A percentile compares a stretch with the other conserved stretches of the same genome.
phyloP scores from a whole-genome alignment of 139 green algal species.

The Choricystis sp. region DNA sequence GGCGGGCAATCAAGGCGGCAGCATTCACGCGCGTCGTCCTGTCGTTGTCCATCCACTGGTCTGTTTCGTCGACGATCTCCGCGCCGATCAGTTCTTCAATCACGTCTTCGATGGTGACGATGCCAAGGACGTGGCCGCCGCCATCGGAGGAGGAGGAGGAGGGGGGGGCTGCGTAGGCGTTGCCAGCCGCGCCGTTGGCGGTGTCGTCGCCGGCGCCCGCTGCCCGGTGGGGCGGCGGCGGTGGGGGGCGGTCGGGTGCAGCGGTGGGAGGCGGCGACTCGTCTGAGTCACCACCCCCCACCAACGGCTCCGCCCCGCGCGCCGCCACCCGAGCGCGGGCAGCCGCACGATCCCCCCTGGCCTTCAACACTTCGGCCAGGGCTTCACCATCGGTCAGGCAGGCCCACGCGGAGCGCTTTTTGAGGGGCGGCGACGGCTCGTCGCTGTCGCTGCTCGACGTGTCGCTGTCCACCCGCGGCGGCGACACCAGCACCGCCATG shows the following conservation, averaged over 20 bases:
- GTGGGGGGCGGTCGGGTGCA: too few relatives aligned
- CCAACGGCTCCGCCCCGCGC: background rate
- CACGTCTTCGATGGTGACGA: conserved; percentile 53
- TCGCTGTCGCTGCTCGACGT: background rate
- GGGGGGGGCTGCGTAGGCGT: background rate
- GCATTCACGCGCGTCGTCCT: too few relatives aligned
- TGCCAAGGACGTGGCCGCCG: conserved; percentile 8
- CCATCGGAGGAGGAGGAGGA: background rate
- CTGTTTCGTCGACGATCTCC: conserved; percentile 51
- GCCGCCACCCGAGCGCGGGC: background rate
- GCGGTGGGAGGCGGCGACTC: too few relatives aligned
- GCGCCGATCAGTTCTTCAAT: conserved; percentile 27
- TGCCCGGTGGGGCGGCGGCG: too few relatives aligned
- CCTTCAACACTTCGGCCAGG: background rate
- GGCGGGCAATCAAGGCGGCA: too few relatives aligned
- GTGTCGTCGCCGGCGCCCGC: too few relatives aligned
- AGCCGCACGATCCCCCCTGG: background rate
- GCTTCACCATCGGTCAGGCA: too few relatives aligned
- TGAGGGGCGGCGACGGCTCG: conserved; percentile 3
- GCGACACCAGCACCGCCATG: conserved; percentile 67
- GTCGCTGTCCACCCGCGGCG: conserved; percentile 5
- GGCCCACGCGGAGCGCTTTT: too few relatives aligned
- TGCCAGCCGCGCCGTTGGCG: background rate
- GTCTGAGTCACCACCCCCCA: conserved; percentile 1
- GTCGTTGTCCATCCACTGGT: conserved; percentile 24